phyloP scores from a whole-genome alignment of 139 green algal species.

The Monoraphidium neglectum region DNA sequence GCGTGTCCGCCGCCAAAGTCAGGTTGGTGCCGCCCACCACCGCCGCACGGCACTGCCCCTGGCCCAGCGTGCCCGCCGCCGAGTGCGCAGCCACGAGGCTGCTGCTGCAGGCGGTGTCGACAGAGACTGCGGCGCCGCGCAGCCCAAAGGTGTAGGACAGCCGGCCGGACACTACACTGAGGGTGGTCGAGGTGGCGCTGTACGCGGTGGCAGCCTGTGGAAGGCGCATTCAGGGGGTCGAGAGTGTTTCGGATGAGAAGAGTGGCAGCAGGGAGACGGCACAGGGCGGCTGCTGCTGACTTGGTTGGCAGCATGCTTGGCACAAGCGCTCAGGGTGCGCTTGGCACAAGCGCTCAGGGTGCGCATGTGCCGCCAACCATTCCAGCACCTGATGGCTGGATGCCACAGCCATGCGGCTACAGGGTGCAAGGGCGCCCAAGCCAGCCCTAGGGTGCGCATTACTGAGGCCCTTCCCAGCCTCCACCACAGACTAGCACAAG shows the following conservation, averaged over 20 bases:
- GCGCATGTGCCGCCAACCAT: too few relatives aligned
- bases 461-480: too few relatives aligned
- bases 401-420: too few relatives aligned
- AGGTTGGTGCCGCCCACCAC: constrained; percentile 45
- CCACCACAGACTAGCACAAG: too few relatives aligned
- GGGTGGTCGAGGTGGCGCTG: constrained; percentile 50
- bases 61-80: constrained; percentile 30
- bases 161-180: constrained; percentile 69
- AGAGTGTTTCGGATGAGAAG: neutral
- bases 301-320: neutral
- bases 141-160: constrained; percentile 78
- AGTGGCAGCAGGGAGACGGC: too few relatives aligned
- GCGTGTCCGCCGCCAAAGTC: constrained; percentile 51
- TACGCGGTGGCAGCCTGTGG: constrained; percentile 37
- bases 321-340: neutral
- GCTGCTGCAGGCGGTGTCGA: constrained; percentile 88
- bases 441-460: too few relatives aligned
- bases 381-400: too few relatives aligned
- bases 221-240: neutral
- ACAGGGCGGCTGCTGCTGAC: neutral
- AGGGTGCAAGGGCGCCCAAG: too few relatives aligned
- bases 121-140: constrained; percentile 66
- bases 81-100: constrained; percentile 69
- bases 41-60: constrained; percentile 31
- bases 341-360: too few relatives aligned